Conservation (phyloP, 352 stramenopile genomes). For the Blastocystis sp. region DNA sequence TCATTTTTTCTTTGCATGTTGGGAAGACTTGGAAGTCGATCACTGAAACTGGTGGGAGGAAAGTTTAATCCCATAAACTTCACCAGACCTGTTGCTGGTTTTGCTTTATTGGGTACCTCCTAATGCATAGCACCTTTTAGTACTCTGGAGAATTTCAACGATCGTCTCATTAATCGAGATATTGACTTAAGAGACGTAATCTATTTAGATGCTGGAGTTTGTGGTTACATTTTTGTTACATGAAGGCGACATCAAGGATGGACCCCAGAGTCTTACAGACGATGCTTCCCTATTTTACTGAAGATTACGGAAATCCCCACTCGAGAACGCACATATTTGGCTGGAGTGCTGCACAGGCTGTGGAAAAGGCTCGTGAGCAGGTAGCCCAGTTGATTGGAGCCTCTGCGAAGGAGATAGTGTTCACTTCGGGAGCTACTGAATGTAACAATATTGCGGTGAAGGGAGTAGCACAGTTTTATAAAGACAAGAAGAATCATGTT, state of each 20-base stretch:
- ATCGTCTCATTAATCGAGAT: constrained; percentile 45
- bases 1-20: background rate
- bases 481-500: constrained; percentile 91
- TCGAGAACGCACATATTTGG: constrained; percentile 95
- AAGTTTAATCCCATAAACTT: background rate
- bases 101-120: constrained; percentile 59
- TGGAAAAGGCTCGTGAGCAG: constrained; percentile 80
- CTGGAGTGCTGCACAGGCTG: constrained; percentile 90
- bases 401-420: constrained; percentile 95
- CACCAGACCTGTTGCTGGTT: background rate
- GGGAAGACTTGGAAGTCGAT: background rate
- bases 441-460: constrained; percentile 98
- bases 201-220: constrained; percentile 56
- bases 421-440: constrained; percentile 94
- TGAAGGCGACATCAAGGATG: constrained; percentile 90
- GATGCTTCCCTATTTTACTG: constrained; percentile 95
- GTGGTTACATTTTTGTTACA: background rate
- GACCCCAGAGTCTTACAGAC: constrained; percentile 95
- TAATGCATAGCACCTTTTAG: constrained; percentile 41
- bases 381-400: constrained; percentile 87
- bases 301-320: constrained; percentile 93
- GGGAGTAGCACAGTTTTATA: constrained; percentile 89
- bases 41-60: background rate
- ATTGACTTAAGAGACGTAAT: constrained; percentile 55
- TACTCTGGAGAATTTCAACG: constrained; percentile 20